phyloP scores from a whole-genome alignment of 768 basidiomycete genomes.

The Lactarius hengduanensis region DNA sequence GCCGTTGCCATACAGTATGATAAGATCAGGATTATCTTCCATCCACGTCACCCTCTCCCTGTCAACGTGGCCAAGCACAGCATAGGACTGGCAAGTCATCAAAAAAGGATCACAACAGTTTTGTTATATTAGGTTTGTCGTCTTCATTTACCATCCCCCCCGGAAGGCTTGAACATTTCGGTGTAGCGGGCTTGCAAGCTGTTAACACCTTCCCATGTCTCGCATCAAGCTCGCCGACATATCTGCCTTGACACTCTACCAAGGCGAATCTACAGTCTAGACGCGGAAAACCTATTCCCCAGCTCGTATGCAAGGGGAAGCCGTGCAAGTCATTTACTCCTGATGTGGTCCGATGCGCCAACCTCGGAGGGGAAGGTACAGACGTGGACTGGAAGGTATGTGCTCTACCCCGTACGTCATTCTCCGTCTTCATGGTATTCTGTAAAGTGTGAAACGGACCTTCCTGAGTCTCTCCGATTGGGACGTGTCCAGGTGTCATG shows the following conservation, averaged over 20 bases:
- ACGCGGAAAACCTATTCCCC: constrained; percentile 66
- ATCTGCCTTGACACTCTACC: constrained; percentile 75
- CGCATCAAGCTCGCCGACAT: constrained; percentile 72
- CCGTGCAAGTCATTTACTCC: constrained; percentile 77
- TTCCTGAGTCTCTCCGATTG: constrained; percentile 79
- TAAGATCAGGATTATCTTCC: neutral
- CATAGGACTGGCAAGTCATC: neutral
- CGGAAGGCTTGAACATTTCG: neutral
- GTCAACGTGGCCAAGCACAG: constrained; percentile 20
- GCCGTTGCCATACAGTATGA: no score
- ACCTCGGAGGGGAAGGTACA: constrained; percentile 70
- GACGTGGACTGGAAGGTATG: constrained; percentile 91
- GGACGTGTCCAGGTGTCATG: constrained; percentile 86
- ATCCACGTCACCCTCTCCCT: constrained; percentile 19
- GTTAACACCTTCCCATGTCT: constrained; percentile 46
- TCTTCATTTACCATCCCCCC: neutral
- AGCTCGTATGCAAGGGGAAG: constrained; percentile 78
- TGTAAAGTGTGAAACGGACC: constrained; percentile 80
- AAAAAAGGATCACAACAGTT: neutral
- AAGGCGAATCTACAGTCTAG: constrained; percentile 63
- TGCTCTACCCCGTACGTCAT: constrained; percentile 16
- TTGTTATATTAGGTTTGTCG: constrained; percentile 11
- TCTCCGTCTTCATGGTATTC: neutral
- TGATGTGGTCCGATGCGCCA: constrained; percentile 81
- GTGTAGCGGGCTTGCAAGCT: neutral